These are phyloP conservation scores for Coemansia sp. DNA, from an alignment of 192 early-diverging fungal species.

Conservation along the genomic window DNA sequence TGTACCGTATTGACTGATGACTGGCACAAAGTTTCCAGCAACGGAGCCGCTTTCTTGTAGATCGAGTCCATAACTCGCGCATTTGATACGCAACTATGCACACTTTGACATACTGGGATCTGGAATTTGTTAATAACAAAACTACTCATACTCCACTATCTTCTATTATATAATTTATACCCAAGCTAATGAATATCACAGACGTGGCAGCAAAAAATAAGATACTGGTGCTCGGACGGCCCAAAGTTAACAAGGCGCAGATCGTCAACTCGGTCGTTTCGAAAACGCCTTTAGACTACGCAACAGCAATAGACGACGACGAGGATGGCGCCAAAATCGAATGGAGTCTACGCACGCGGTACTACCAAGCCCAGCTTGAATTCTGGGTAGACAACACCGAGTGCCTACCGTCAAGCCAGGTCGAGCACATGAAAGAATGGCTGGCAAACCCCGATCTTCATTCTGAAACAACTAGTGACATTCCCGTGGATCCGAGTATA, in stretches of 20 bases:
- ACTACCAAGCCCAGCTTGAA: conserved; percentile 37
- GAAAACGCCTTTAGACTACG: background rate
- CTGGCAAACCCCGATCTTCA: conserved; percentile 20
- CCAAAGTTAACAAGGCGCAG: conserved; percentile 17
- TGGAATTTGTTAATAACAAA: background rate
- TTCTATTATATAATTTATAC: too few relatives aligned
- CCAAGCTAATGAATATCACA: too few relatives aligned
- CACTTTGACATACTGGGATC: background rate
- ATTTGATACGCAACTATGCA: background rate
- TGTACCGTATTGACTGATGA: too few relatives aligned
- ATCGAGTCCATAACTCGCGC: background rate
- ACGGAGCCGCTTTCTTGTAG: background rate
- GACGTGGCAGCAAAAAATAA: conserved; percentile 33
- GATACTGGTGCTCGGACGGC: conserved; percentile 44
- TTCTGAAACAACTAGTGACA: conserved; percentile 1
- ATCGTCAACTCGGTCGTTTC: conserved; percentile 28
- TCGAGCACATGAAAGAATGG: conserved; percentile 33
- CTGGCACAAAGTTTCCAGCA: too few relatives aligned
- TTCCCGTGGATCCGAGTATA: conserved; percentile 26
- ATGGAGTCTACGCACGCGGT: conserved; percentile 45
- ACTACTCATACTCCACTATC: background rate
- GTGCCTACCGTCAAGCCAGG: conserved; percentile 12
- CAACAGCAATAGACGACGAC: background rate
- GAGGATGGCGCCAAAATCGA: conserved; percentile 18
- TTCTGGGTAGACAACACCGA: conserved; percentile 55